Evolutionary conservation across 164 flowering plant genomes (phyloP).

Genomic region (Malania oleifera): DNA sequence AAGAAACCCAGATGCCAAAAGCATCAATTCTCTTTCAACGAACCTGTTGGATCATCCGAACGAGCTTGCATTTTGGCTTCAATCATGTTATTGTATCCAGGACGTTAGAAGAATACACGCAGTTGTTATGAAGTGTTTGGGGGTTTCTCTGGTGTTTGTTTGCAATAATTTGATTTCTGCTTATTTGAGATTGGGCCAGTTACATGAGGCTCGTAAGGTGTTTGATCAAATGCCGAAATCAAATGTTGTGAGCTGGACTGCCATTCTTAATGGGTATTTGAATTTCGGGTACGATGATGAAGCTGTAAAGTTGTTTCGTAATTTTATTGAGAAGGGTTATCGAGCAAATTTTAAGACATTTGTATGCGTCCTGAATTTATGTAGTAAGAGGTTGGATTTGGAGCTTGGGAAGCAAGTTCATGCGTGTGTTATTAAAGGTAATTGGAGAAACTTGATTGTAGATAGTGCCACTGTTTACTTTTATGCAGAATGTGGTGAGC

Average conservation of each 20-base stretch:
- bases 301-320: constrained; percentile 35
- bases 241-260: constrained; percentile 79
- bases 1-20: constrained; percentile 16
- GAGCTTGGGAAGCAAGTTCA: constrained; percentile 68
- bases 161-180: constrained; percentile 55
- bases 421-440: constrained; percentile 55
- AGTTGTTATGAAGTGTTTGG: constrained; percentile 27
- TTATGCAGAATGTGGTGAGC: constrained; percentile 60
- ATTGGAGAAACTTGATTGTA: constrained; percentile 48
- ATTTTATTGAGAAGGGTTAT: constrained; percentile 32
- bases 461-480: constrained; percentile 60
- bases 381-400: constrained; percentile 47
- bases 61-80: constrained; percentile 43
- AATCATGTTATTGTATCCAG: constrained; percentile 28
- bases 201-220: constrained; percentile 55
- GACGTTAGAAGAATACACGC: constrained; percentile 49
- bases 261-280: constrained; percentile 62
- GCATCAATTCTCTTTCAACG: constrained; percentile 7
- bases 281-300: constrained; percentile 45
- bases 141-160: constrained; percentile 23
- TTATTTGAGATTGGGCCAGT: constrained; percentile 43
- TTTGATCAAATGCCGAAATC: constrained; percentile 56
- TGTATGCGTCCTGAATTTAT: constrained; percentile 67
- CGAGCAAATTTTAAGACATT: constrained; percentile 43
- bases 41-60: constrained; percentile 14